phyloP scores from a whole-genome alignment of 2,329 filamentous ascomycete species.

The Fusarium sp. region DNA sequence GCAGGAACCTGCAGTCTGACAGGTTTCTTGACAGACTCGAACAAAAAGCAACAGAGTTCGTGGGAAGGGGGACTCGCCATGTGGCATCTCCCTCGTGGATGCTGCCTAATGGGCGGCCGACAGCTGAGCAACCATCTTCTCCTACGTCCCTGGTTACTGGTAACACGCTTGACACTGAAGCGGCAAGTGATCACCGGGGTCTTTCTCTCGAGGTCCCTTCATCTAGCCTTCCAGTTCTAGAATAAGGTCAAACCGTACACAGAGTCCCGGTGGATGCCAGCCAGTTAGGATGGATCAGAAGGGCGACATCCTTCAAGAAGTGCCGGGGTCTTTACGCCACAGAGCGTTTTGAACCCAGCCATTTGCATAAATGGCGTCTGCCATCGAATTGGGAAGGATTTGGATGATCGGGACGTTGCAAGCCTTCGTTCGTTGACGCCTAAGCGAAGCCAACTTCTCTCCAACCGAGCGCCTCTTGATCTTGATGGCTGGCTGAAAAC shows the following conservation, averaged over 20 bases:
- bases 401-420: not conserved
- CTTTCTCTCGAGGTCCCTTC: not conserved
- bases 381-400: conserved; percentile 6
- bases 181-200: conserved; percentile 11
- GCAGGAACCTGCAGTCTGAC: not conserved
- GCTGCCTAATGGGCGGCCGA: not conserved
- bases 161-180: not conserved
- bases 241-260: not conserved
- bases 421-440: not conserved
- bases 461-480: not conserved
- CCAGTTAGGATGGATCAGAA: conserved; percentile 5
- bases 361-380: not conserved
- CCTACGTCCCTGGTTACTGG: conserved; percentile 17
- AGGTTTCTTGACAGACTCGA: not conserved
- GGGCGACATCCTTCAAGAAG: not conserved
- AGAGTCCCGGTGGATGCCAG: conserved; percentile 13
- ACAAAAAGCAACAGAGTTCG: conserved; percentile 17
- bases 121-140: conserved; percentile 27
- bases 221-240: conserved; percentile 8
- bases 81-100: not conserved
- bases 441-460: not conserved
- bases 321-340: not conserved
- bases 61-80: not conserved
- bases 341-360: not conserved
- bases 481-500: conserved; percentile 13